Evolutionary conservation across 495 filamentous ascomycete genomes (phyloP), one percentile per base, ranked within the genome.

Genomic region (Trichocladium uniseriatum): DNA sequence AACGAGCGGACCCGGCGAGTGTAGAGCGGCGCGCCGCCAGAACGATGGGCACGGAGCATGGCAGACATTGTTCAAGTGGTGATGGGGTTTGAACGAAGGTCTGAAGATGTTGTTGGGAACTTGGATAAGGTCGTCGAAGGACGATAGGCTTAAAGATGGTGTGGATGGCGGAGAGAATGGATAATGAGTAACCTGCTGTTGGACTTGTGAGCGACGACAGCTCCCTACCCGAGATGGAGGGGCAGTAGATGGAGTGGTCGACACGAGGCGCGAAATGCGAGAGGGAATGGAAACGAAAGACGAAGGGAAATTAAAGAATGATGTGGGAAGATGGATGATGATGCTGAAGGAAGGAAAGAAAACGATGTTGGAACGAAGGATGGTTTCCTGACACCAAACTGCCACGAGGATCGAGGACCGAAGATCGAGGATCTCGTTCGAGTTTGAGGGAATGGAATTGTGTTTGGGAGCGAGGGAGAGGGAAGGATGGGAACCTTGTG

Each of bases 31-130:
- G 36, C 21, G 27, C 36, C 27, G 37, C 45, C 36, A 6, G 36
- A 2, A 28, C 16, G 31, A 20, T 49, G 13, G n/a, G 47, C 47
- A 18, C 47, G 35, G 29, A 43, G 29, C 38, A 49, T 37, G 19
- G 29, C 47, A 24, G 47, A 49, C 47, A 49, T 49, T 20, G 47
- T 37, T 16, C 31, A 15, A 37, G 38, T 27, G 28, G 19, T 36
- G n/a, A 11, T 45, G 2, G n/a, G 21, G 18, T n/a, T 27, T 24
- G 37, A 34, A 10, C 6, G 21, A 15, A 41, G 6, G n/a, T 27
- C 9, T 32, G 9, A 10, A 29, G 7, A 10, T 32, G 4, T 11
- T 11, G 31, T 32, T 32, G 31, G 5, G 13, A 32, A 14, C 11
- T 39, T 31, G 36, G 36, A 20, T 31, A 38, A 37, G 21, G 28